Evolutionary conservation across 148 eudicot genomes (phyloP).

Genomic region (Chenopodium album): DNA sequence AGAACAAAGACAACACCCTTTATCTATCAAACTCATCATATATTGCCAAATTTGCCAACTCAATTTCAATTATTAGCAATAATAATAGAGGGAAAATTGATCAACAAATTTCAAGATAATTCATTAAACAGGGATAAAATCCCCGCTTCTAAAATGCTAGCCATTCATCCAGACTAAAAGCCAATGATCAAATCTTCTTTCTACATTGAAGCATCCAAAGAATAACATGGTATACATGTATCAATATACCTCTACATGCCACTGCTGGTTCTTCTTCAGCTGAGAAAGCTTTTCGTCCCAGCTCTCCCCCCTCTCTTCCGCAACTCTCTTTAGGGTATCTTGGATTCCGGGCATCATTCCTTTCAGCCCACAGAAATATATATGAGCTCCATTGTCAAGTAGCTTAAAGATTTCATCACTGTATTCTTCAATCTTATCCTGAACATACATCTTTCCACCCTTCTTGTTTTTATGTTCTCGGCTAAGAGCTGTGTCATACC

Average conservation of each 20-base stretch:
- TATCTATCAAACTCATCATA: not conserved
- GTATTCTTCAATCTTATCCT: conserved; percentile 90
- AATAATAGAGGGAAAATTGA: not conserved
- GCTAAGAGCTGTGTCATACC: conserved; percentile 83
- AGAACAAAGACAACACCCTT: no score
- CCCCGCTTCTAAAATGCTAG: conserved; percentile 15
- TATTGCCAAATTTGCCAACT: not conserved
- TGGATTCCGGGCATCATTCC: conserved; percentile 99
- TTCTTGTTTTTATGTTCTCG: conserved; percentile 76
- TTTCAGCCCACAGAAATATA: conserved; percentile 87
- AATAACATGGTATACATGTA: conserved; percentile 1
- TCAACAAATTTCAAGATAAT: not conserved
- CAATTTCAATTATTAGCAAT: not conserved
- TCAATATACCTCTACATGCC: conserved; percentile 97
- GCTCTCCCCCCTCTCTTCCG: conserved; percentile 82
- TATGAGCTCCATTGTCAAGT: conserved; percentile 83
- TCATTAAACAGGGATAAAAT: not conserved
- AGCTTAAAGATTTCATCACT: conserved; percentile 84
- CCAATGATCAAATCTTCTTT: conserved; percentile 16
- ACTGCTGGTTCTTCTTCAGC: conserved; percentile 89
- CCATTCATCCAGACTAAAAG: conserved; percentile 14
- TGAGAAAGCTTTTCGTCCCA: conserved; percentile 85
- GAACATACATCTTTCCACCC: conserved; percentile 96
- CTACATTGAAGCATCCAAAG: conserved; percentile 20
- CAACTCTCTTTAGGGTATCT: conserved; percentile 78